Evolutionary conservation across 306 rosid genomes (phyloP).

Genomic region (Prunus fruticosa): DNA sequence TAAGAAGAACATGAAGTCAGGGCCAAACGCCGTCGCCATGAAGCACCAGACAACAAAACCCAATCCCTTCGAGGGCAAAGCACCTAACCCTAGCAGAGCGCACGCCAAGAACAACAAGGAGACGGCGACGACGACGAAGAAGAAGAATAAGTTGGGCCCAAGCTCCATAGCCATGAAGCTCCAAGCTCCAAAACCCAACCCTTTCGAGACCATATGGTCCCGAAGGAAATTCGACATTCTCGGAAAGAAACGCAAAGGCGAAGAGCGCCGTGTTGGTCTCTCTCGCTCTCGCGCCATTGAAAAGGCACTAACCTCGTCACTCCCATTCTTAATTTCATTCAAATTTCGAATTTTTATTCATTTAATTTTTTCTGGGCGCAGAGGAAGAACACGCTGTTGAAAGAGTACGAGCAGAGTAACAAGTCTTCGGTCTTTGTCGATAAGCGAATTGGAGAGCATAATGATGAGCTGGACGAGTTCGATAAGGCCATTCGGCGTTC

Average conservation of each 20-base stretch:
- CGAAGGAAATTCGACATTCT: conserved; percentile 68
- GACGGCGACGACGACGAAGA: conserved; percentile 31
- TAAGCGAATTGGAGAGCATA: conserved; percentile 74
- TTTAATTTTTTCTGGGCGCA: conserved; percentile 21
- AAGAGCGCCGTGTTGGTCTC: conserved; percentile 63
- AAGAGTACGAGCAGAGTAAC: conserved; percentile 66
- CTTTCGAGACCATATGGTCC: conserved; percentile 85
- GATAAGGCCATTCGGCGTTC: conserved; percentile 81
- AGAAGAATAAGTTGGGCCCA: conserved; percentile 52
- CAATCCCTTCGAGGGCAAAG: conserved; percentile 58
- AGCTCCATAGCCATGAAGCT: conserved; percentile 63
- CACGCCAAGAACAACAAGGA: neutral
- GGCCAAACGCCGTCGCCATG: conserved; percentile 57
- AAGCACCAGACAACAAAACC: conserved; percentile 47
- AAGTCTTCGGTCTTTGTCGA: conserved; percentile 67
- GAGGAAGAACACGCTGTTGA: conserved; percentile 79
- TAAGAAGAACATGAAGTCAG: conserved; percentile 40
- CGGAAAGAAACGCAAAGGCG: conserved; percentile 88
- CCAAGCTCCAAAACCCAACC: conserved; percentile 50
- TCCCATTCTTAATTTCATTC: neutral
- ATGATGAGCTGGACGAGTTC: conserved; percentile 67
- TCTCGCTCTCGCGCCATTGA: conserved; percentile 73
- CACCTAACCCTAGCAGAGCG: neutral
- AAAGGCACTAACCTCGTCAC: conserved; percentile 33
- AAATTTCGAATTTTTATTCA: neutral